Conservation (phyloP, 108 stramenopile genomes). For the Nannochloropsis salina region DNA sequence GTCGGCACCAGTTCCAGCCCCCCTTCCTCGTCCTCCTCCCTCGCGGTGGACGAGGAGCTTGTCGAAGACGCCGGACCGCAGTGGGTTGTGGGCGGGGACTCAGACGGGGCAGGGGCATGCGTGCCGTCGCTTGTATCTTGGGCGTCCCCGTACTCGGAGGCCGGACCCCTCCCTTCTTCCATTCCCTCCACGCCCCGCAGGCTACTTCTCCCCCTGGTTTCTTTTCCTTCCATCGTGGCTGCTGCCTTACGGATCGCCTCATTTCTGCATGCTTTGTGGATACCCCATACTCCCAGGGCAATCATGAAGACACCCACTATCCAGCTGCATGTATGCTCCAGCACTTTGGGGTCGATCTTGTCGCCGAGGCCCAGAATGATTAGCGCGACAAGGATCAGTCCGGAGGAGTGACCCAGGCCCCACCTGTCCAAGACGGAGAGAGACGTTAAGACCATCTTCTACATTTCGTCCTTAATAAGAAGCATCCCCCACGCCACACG, state of each 20-base stretch:
- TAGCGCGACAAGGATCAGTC: conserved; percentile 30
- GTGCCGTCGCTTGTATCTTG: too few species aligned
- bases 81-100: too few species aligned
- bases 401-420: conserved; percentile 40
- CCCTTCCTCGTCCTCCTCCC: too few species aligned
- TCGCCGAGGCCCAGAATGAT: conserved; percentile 31
- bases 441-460: too few species aligned
- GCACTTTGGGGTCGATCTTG: conserved; percentile 16
- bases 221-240: not conserved
- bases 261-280: not conserved
- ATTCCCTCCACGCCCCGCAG: not conserved
- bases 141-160: too few species aligned
- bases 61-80: too few species aligned
- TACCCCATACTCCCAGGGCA: conserved; percentile 23
- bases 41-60: too few species aligned
- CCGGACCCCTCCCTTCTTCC: not conserved
- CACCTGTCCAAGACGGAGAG: not conserved
- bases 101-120: too few species aligned
- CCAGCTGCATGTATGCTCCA: conserved; percentile 24
- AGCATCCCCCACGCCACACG: too few species aligned
- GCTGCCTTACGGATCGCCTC: conserved; percentile 15
- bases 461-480: too few species aligned
- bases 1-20: too few species aligned
- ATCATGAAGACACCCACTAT: conserved; percentile 40
- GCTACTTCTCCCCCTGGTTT: not conserved